Conservation (phyloP, 345 rosid genomes). For the Tarenaya hassleriana region DNA sequence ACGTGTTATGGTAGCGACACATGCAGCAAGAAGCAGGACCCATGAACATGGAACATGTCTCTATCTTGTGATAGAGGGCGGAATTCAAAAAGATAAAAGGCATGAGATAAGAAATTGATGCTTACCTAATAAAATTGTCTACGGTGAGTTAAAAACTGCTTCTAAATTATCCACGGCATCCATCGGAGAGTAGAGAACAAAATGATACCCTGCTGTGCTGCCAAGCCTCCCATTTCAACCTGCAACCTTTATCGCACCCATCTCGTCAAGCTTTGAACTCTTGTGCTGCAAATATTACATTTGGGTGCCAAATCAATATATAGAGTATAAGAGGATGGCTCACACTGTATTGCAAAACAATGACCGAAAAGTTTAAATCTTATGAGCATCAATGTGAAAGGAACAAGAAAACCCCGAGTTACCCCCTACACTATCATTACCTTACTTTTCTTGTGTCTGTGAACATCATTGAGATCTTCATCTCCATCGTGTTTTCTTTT, state of each 20-base stretch:
- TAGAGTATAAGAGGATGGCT: neutral
- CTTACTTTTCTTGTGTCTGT: slow-evolving; percentile 91
- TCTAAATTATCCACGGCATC: slow-evolving; percentile 47
- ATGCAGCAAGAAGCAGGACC: too few relatives aligned
- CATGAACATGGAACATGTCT: neutral
- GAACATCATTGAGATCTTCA: slow-evolving; percentile 76
- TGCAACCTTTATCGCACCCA: slow-evolving; percentile 81
- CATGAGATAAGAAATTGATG: slow-evolving; percentile 9
- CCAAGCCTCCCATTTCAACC: slow-evolving; percentile 67
- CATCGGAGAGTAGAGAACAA: slow-evolving; percentile 26
- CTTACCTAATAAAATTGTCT: slow-evolving; percentile 56
- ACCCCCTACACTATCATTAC: slow-evolving; percentile 34
- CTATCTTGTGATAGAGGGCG: slow-evolving; percentile 1
- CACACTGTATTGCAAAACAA: neutral
- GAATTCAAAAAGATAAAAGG: neutral
- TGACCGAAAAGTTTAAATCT: neutral
- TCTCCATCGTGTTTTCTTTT: slow-evolving; percentile 96
- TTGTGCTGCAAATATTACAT: slow-evolving; percentile 66
- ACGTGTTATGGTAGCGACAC: slow-evolving; percentile 4
- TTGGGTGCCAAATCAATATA: slow-evolving; percentile 17
- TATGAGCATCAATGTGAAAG: slow-evolving; percentile 2
- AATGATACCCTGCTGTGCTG: slow-evolving; percentile 19
- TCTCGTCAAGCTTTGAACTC: slow-evolving; percentile 80
- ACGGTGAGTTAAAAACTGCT: slow-evolving; percentile 36
- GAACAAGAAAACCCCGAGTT: neutral